Conservation (phyloP, 306 rosid genomes). For the Acacia melanoxylon region DNA sequence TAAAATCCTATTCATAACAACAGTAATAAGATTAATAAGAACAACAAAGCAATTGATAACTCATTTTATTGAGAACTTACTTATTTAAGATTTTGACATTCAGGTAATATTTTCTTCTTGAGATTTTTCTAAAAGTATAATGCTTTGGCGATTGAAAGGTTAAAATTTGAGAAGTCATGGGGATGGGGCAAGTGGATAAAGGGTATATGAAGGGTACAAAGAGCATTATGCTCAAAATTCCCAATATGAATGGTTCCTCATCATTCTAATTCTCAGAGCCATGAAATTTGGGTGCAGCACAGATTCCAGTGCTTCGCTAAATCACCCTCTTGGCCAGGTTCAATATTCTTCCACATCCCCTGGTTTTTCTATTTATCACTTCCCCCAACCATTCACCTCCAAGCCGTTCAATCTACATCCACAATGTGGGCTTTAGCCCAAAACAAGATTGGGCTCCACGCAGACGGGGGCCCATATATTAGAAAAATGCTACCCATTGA, state of each 20-base stretch:
- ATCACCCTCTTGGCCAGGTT: neutral
- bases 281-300: conserved; percentile 28
- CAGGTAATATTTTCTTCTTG: no score
- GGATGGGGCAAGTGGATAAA: neutral
- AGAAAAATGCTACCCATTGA: neutral
- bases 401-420: no score
- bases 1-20: no score
- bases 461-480: neutral
- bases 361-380: neutral
- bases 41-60: no score
- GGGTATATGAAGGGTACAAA: conserved; percentile 19
- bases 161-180: no score
- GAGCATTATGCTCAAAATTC: conserved; percentile 15
- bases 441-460: no score
- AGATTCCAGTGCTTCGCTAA: conserved; percentile 12
- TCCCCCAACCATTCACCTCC: no score
- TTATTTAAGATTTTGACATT: no score
- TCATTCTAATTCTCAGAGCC: conserved; percentile 9
- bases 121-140: no score
- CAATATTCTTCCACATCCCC: neutral
- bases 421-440: neutral
- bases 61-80: no score
- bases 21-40: no score
- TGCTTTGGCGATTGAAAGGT: neutral
- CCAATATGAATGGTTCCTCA: conserved; percentile 13